Evolutionary conservation across 768 basidiomycete genomes (phyloP).

Genomic region (Boletus vermiculosoides): DNA sequence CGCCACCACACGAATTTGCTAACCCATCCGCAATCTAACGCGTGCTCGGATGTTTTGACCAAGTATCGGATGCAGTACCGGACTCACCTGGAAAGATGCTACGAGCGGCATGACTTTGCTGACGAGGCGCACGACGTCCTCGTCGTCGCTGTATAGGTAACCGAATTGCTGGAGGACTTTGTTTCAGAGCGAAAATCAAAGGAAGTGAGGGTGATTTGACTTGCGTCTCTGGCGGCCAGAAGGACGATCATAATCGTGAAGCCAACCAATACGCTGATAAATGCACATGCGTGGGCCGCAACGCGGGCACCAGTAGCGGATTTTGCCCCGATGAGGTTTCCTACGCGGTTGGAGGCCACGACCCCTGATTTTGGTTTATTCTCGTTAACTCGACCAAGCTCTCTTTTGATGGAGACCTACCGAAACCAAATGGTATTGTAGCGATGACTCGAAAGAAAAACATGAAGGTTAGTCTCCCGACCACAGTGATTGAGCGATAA

Average conservation of each 20-base stretch:
- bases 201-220: slow-evolving; percentile 14
- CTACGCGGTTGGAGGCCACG: slow-evolving; percentile 69
- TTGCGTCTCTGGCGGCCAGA: slow-evolving; percentile 55
- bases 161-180: slow-evolving; percentile 48
- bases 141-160: slow-evolving; percentile 67
- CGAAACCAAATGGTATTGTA: slow-evolving; percentile 75
- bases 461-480: neutral
- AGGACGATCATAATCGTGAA: slow-evolving; percentile 56
- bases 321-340: slow-evolving; percentile 66
- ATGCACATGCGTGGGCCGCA: slow-evolving; percentile 61
- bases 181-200: neutral
- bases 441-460: slow-evolving; percentile 50
- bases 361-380: slow-evolving; percentile 42
- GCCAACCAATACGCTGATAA: slow-evolving; percentile 62
- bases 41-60: neutral
- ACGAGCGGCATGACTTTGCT: slow-evolving; percentile 51
- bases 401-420: slow-evolving; percentile 21
- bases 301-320: slow-evolving; percentile 51
- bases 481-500: neutral
- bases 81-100: slow-evolving; percentile 50
- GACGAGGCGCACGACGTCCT: slow-evolving; percentile 49
- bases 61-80: neutral
- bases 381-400: neutral
- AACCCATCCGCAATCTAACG: slow-evolving; percentile 49
- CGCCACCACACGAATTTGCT: slow-evolving; percentile 50